Evolutionary conservation across 2,329 filamentous ascomycete species (phyloP), one percentile per base, ranked within the genome.

Genomic region (Colletotrichum ledebouriae): DNA sequence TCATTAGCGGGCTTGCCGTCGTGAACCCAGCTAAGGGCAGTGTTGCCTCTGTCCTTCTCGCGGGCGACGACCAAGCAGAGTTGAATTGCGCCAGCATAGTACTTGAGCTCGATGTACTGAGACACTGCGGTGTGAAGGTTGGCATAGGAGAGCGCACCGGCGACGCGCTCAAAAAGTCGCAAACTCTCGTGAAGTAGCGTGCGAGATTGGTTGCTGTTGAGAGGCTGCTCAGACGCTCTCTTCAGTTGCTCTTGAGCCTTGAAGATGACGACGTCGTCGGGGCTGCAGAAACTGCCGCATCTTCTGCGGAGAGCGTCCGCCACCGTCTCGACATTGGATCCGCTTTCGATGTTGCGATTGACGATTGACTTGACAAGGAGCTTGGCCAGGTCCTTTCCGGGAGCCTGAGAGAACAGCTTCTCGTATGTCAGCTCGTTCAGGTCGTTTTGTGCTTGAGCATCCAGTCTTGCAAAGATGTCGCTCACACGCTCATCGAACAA

Each of bases 231-330:
- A 2, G 90, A 90, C 1, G 95, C 95, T 73, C 93, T 89, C 83
- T 97, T 97, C 60, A 98, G 83, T 74, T 95, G 92, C 79, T 99
- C 96, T 77, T 98, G 95, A 0, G 96, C 96, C 80, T 97, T 98
- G 89, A 99, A 99, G 73, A 98, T 95, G 71, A 98, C 90, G 2
- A 98, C 96, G 81, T 99, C 96, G 72, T 99, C 95, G 0, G 95
- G 90, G 75, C 94, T 98, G 79, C 96, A 99, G 86, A 99, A 99
- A 80, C 92, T 98, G 70, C 96, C 97, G 73, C 96, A 99, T 73
- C 94, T 89, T 73, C 96, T 87, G 53, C 96, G 89, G 57, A 99
- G 83, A n/a, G 94, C 94, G 79, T 99, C 96, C 0, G 96, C 95
- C 25, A 99, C 94, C 0, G 94, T 98, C 80, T 99, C 97, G 20